These are phyloP conservation scores for Solanum paucissectum DNA, from an alignment of 257 asterid species.

Conservation along the genomic window DNA sequence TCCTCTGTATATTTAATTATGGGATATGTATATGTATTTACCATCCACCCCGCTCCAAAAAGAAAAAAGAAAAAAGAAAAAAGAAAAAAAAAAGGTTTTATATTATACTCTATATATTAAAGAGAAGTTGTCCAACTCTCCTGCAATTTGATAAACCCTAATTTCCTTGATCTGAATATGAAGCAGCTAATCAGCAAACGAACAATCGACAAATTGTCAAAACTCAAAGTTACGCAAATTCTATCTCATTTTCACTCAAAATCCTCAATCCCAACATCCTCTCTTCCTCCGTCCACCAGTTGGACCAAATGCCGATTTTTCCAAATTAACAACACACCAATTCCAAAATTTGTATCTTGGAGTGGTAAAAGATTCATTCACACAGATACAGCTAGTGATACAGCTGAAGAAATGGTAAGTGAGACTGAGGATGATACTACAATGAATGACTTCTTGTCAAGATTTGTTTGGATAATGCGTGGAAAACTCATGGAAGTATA, in stretches of 20 bases:
- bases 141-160: background rate
- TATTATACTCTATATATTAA: too few species aligned
- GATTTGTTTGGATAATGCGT: conserved; percentile 88
- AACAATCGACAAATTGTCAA: conserved; percentile 20
- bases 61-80: too few species aligned
- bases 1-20: too few species aligned
- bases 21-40: background rate
- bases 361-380: conserved; percentile 20
- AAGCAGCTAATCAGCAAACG: conserved; percentile 31
- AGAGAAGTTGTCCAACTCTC: background rate
- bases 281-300: background rate
- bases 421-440: conserved; percentile 36
- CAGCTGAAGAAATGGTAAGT: conserved; percentile 13
- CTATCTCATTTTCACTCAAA: conserved; percentile 19
- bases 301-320: background rate
- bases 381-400: conserved; percentile 28
- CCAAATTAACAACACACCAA: background rate
- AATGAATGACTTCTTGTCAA: conserved; percentile 65
- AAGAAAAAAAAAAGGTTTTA: too few species aligned
- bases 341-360: background rate
- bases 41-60: background rate
- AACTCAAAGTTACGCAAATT: conserved; percentile 14
- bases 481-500: conserved; percentile 50
- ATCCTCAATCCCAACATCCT: conserved; percentile 6
- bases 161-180: conserved; percentile 14